Percentiles rank a stretch among this genome's conserved stretches.
These are phyloP conservation scores for Paramecium caudatum DNA, from an alignment of 73 alveolate genomes.

Conservation along the genomic window DNA sequence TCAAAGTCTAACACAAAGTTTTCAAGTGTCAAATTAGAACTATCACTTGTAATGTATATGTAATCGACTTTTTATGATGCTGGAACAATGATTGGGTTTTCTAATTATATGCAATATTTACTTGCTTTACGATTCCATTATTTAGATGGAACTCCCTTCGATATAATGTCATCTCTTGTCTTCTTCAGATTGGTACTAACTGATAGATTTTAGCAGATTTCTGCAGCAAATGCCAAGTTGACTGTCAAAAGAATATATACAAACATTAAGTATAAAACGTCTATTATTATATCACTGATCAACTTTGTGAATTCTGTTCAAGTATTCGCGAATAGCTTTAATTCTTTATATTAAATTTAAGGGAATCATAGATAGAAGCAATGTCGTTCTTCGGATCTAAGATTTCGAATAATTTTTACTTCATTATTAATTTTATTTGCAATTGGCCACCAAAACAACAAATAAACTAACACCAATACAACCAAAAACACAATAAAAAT, in stretches of 20 bases:
- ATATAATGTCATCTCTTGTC: constrained; percentile 26
- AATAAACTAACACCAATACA: constrained; percentile 29
- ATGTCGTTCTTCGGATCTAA: constrained; percentile 71
- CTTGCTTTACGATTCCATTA: constrained; percentile 57
- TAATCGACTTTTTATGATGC: constrained; percentile 8
- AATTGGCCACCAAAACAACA: constrained; percentile 74
- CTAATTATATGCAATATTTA: not conserved
- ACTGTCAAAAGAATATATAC: not conserved
- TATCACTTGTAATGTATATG: not conserved
- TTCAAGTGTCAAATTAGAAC: not conserved
- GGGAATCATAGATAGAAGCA: constrained; percentile 70
- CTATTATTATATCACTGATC: not conserved
- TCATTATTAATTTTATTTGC: constrained; percentile 70
- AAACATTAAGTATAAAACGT: not conserved
- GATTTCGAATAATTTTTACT: not conserved
- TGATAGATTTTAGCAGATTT: not conserved
- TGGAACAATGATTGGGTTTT: constrained; percentile 48
- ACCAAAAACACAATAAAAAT: constrained; percentile 72
- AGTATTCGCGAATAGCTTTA: constrained; percentile 71
- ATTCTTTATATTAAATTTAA: constrained; percentile 64
- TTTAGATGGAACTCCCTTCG: not conserved
- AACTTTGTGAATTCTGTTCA: constrained; percentile 63
- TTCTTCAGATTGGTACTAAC: constrained; percentile 37
- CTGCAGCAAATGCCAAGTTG: not conserved
- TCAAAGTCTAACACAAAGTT: constrained; percentile 25